A percentile compares a stretch with the other conserved stretches of the same genome.
These are phyloP conservation scores for Apium graveolens DNA, from an alignment of 129 eudicot species.

Conservation along the genomic window DNA sequence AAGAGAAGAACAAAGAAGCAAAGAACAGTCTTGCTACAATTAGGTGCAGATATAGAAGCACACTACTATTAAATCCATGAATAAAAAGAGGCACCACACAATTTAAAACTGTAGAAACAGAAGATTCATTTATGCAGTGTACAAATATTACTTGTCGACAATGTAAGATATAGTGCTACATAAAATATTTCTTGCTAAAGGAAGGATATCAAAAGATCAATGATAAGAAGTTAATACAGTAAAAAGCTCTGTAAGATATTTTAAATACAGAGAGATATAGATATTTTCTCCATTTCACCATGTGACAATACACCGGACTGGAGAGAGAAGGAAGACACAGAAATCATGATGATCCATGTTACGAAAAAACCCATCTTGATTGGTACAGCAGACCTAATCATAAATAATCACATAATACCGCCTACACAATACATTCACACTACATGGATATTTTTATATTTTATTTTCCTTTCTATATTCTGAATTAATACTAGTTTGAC, in stretches of 20 bases:
- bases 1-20: not conserved
- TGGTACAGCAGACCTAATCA: not conserved
- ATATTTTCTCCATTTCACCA: not conserved
- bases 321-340: not conserved
- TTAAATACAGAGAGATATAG: not conserved
- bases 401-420: not conserved
- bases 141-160: not conserved
- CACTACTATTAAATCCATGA: not conserved
- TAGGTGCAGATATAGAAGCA: not conserved
- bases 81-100: not conserved
- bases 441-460: not conserved
- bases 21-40: not conserved
- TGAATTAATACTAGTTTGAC: not conserved
- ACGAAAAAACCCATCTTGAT: not conserved
- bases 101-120: not conserved
- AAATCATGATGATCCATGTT: not conserved
- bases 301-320: not conserved
- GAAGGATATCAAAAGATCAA: not conserved
- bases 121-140: not conserved
- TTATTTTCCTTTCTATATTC: not conserved
- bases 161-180: not conserved
- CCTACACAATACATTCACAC: not conserved
- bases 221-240: not conserved
- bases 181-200: not conserved
- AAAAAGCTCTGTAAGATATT: not conserved